These are phyloP conservation scores for Thinopyrum elongatum DNA, from an alignment of 176 grass and related monocot species.

Conservation along the genomic window DNA sequence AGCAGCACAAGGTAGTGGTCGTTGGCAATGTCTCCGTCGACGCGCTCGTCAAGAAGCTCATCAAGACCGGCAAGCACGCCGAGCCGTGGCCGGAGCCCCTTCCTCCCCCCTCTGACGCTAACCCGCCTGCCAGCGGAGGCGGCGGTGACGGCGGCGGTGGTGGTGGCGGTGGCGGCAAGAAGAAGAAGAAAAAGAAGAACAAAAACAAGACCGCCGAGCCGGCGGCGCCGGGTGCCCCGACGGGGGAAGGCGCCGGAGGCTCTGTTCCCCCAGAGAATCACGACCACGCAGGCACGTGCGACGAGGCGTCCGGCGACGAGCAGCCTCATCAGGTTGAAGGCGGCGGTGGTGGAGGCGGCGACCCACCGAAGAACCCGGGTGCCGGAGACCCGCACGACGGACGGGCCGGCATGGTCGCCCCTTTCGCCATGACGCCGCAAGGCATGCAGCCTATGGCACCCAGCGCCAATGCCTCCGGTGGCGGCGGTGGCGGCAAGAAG, in stretches of 20 bases:
- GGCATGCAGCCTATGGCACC: slow-evolving; percentile 28
- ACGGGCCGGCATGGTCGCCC: neutral
- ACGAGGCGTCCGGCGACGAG: slow-evolving; percentile 43
- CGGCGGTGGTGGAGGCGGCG: neutral
- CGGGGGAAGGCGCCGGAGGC: neutral
- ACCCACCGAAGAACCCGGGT: neutral
- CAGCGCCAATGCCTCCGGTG: neutral
- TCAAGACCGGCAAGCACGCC: slow-evolving; percentile 92
- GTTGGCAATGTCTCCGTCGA: slow-evolving; percentile 76
- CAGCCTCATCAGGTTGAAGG: slow-evolving; percentile 38
- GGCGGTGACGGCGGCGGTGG: slow-evolving; percentile 11
- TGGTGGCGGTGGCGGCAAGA: slow-evolving; percentile 30
- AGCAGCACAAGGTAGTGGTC: slow-evolving; percentile 87
- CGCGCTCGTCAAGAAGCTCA: slow-evolving; percentile 82
- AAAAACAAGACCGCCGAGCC: slow-evolving; percentile 29
- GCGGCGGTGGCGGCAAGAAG: slow-evolving; percentile 24
- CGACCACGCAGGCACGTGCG: slow-evolving; percentile 20
- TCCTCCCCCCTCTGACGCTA: neutral
- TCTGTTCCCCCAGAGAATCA: slow-evolving; percentile 20
- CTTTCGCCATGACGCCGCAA: slow-evolving; percentile 30
- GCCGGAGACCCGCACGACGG: slow-evolving; percentile 11
- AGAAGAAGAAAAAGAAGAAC: slow-evolving; percentile 81
- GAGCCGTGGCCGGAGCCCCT: slow-evolving; percentile 81
- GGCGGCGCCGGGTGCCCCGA: neutral
- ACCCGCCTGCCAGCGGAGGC: neutral